Percentiles rank a stretch among this genome's conserved stretches.
Evolutionary conservation across 1,139 yeast genomes (phyloP).

Genomic region (Nakaseomyces kungkrabaensis): DNA sequence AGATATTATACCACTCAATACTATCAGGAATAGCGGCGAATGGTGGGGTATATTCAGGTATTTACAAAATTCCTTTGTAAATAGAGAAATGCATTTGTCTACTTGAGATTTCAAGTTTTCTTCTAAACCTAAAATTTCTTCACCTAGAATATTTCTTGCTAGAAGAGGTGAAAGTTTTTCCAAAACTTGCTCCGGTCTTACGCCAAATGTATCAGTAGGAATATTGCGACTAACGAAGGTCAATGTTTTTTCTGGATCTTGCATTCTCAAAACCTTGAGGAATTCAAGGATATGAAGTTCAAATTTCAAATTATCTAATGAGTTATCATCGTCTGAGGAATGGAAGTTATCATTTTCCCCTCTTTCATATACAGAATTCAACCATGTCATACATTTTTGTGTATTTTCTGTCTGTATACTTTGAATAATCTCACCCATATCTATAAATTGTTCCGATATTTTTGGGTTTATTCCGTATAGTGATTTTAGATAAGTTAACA

Average conservation of each 20-base stretch:
- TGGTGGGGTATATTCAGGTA: conserved; percentile 55
- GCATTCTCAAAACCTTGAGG: conserved; percentile 15
- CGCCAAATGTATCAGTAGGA: conserved; percentile 6
- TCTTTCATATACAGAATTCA: conserved; percentile 3
- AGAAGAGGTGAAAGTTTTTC: conserved; percentile 18
- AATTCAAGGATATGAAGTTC: conserved; percentile 21
- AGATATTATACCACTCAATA: conserved; percentile 62
- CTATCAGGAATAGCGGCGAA: conserved; percentile 58
- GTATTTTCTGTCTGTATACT: conserved; percentile 18
- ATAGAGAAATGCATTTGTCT: conserved; percentile 32
- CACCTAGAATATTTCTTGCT: conserved; percentile 17
- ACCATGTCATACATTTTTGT: conserved; percentile 21
- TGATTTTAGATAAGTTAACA: conserved; percentile 17
- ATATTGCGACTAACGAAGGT: conserved; percentile 11
- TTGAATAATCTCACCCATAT: conserved; percentile 22
- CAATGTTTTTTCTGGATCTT: conserved; percentile 15
- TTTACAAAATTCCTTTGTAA: conserved; percentile 60
- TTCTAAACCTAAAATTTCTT: conserved; percentile 12
- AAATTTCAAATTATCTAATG: conserved; percentile 9
- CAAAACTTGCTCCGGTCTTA: conserved; percentile 8
- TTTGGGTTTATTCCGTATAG: conserved; percentile 18
- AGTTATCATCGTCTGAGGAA: background rate
- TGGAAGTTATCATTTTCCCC: background rate
- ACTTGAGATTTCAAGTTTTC: conserved; percentile 15
- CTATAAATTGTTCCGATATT: conserved; percentile 16